Base-by-base conservation (phyloP, 1,284 basidiomycete species). In the Fomes fomentarius region DNA sequence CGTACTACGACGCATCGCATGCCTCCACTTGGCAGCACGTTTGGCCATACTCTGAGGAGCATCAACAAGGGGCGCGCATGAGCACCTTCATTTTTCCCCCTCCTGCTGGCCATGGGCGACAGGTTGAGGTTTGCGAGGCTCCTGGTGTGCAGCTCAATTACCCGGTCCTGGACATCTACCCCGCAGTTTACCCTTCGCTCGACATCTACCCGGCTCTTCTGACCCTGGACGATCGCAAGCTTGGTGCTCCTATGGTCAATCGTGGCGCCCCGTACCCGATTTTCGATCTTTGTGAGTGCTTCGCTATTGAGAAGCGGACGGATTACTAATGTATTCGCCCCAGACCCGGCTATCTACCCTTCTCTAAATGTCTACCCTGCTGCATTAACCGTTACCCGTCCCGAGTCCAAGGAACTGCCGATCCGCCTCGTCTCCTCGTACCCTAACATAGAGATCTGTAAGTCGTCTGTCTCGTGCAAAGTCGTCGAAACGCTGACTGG, bases 101-200 rank as follows among this genome's bases (percentile, higher is more conserved):
- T n/a, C 55, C 40, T 14, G 37, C 39, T 19, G 30, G 15, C 33
- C 22, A 24, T 8, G 49, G 12, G 8, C 28, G 10, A 42, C 31
- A 11, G 12, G 21, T 15, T n/a, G 25, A 52, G 55, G n/a, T 37
- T 4, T 25, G 37, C 17, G 53, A 35, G 34, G 42, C 39, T 22
- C 47, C 43, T 17, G 25, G 26, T 12, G 25, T 39, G 14, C 17
- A 50, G 25, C 41, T 52, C 22, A 46, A 42, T 21, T 72, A 71
- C 50, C 70, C 70, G n/a, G 54, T 59, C 37, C 43, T 73, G 34
- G 57, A 65, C 43, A 55, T 71, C 31, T 74, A 78, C 60, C 72
- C 74, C 35, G 58, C 74, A n/a, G 74, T 72, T n/a, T 77, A 77
- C 61, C 70, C 71, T 35, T 51, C 51, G 40, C 69, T 71, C 55